A percentile compares a stretch with the other conserved stretches of the same genome.
Conservation (phyloP, 768 basidiomycete genomes). For the Serpula lacrymans region DNA sequence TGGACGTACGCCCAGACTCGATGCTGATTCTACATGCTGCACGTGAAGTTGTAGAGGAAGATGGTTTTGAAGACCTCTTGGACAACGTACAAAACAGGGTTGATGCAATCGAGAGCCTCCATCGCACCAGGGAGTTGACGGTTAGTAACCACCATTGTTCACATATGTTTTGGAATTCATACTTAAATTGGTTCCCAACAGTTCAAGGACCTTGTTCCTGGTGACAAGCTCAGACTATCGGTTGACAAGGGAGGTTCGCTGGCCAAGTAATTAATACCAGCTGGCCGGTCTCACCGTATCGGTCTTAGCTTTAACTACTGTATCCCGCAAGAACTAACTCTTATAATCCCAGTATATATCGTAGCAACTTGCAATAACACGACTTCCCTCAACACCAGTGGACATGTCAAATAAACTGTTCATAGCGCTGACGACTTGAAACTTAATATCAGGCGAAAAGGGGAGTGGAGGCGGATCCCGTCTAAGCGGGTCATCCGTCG, state of each 20-base stretch:
- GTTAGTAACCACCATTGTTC: conserved; percentile 35
- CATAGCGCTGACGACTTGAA: conserved; percentile 8
- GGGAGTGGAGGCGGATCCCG: background rate
- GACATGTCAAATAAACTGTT: conserved; percentile 8
- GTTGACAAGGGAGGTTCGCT: conserved; percentile 55
- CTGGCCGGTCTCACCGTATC: conserved; percentile 8
- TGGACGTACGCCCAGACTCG: conserved; percentile 79
- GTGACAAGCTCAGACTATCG: conserved; percentile 43
- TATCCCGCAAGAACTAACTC: conserved; percentile 10
- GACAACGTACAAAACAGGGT: conserved; percentile 72
- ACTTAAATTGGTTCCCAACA: conserved; percentile 11
- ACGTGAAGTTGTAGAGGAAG: conserved; percentile 63
- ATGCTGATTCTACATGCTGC: conserved; percentile 73
- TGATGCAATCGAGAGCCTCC: conserved; percentile 84
- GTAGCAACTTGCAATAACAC: conserved; percentile 12
- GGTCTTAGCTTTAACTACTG: conserved; percentile 12
- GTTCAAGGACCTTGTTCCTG: conserved; percentile 40
- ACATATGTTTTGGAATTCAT: background rate
- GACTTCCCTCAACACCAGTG: conserved; percentile 5
- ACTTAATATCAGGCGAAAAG: background rate
- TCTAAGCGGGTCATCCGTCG: background rate
- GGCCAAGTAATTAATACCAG: conserved; percentile 19
- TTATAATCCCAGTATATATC: conserved; percentile 7
- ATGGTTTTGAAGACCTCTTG: conserved; percentile 77
- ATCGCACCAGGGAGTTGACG: conserved; percentile 73